Percentiles rank a stretch among this genome's conserved stretches.
Conservation (phyloP, 1,284 basidiomycete species). For the Naganishia sp. region DNA sequence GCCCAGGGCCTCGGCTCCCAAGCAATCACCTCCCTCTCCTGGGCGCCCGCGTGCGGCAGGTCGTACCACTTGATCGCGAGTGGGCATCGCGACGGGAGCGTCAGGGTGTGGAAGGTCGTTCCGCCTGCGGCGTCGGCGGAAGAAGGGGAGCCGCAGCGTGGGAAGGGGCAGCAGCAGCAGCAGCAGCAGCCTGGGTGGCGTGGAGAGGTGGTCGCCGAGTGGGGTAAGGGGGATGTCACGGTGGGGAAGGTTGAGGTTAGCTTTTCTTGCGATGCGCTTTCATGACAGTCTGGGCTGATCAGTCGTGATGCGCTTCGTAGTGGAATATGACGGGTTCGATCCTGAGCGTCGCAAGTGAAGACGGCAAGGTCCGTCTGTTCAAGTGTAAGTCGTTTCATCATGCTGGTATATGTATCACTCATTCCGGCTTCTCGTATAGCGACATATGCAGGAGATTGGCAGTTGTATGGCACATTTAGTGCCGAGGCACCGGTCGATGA, state of each 20-base stretch:
- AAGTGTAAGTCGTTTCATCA: constrained; percentile 59
- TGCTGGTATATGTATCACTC: background rate
- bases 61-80: constrained; percentile 90
- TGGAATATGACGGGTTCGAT: constrained; percentile 68
- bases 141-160: constrained; percentile 37
- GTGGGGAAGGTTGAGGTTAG: constrained; percentile 85
- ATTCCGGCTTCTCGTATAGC: constrained; percentile 35
- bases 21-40: constrained; percentile 76
- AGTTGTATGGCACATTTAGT: constrained; percentile 51
- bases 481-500: constrained; percentile 51
- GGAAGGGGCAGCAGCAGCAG: constrained; percentile 30
- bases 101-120: constrained; percentile 76
- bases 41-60: constrained; percentile 87
- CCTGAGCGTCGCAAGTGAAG: constrained; percentile 83
- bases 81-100: constrained; percentile 78
- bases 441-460: constrained; percentile 53
- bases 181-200: constrained; percentile 60
- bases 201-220: constrained; percentile 74
- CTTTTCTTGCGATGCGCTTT: constrained; percentile 28
- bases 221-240: constrained; percentile 74
- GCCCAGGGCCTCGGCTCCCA: constrained; percentile 49
- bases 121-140: constrained; percentile 56
- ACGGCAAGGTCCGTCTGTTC: constrained; percentile 84
- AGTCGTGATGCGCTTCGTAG: constrained; percentile 26
- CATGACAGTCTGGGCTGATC: background rate